A percentile compares a stretch with the other conserved stretches of the same genome.
Evolutionary conservation across 345 rosid genomes (phyloP).

Genomic region (Limnanthes douglasii): DNA sequence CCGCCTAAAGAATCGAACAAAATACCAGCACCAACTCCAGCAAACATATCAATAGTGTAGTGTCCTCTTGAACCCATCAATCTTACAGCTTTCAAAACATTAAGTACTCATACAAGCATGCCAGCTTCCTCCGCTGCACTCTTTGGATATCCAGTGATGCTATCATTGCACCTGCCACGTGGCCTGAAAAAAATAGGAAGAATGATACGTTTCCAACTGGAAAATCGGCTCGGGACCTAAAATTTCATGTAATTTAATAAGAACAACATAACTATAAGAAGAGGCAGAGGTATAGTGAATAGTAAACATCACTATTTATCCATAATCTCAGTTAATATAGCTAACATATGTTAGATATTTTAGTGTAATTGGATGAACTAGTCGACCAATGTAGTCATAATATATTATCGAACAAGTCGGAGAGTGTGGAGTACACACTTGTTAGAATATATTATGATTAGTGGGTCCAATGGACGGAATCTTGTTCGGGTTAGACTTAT

Average conservation of each 20-base stretch:
- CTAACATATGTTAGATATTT: too few relatives aligned
- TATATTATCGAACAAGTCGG: too few relatives aligned
- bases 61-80: slow-evolving; percentile 51
- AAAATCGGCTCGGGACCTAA: slow-evolving; percentile 63
- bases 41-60: slow-evolving; percentile 56
- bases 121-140: slow-evolving; percentile 36
- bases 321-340: too few relatives aligned
- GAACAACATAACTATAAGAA: too few relatives aligned
- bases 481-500: too few relatives aligned
- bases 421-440: too few relatives aligned
- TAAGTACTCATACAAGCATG: slow-evolving; percentile 42
- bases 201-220: slow-evolving; percentile 71
- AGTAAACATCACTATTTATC: too few relatives aligned
- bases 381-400: too few relatives aligned
- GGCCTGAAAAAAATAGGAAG: slow-evolving; percentile 67
- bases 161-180: slow-evolving; percentile 59
- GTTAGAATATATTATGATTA: too few relatives aligned
- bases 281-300: too few relatives aligned
- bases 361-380: too few relatives aligned
- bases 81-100: slow-evolving; percentile 42
- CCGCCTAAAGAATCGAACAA: slow-evolving; percentile 49
- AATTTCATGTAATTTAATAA: slow-evolving; percentile 32
- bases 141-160: slow-evolving; percentile 64
- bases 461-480: too few relatives aligned
- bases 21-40: slow-evolving; percentile 57